phyloP scores from a whole-genome alignment of 441 rosid species.

The Hura crepitans region DNA sequence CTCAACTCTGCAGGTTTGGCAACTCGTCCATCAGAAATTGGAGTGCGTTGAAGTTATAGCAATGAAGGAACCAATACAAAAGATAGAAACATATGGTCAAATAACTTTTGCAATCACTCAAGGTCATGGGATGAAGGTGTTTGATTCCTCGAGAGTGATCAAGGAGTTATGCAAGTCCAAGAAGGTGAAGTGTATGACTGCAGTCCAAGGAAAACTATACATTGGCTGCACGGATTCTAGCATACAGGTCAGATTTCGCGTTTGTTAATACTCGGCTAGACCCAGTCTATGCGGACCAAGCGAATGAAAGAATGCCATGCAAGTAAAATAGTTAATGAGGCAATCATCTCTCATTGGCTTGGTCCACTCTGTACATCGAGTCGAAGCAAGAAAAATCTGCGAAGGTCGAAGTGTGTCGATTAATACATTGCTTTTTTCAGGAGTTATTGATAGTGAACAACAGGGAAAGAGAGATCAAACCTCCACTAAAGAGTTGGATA shows the following conservation, averaged over 20 bases:
- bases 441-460: slow-evolving; percentile 50
- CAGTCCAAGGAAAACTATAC: slow-evolving; percentile 63
- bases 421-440: slow-evolving; percentile 36
- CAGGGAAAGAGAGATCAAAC: slow-evolving; percentile 65
- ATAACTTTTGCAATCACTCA: slow-evolving; percentile 49
- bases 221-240: slow-evolving; percentile 80
- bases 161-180: slow-evolving; percentile 55
- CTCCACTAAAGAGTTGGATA: slow-evolving; percentile 66
- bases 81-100: slow-evolving; percentile 52
- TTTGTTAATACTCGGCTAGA: too few relatives aligned
- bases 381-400: not conserved
- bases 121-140: slow-evolving; percentile 57
- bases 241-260: slow-evolving; percentile 53
- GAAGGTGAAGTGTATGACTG: slow-evolving; percentile 57
- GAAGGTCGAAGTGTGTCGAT: not conserved
- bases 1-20: slow-evolving; percentile 60
- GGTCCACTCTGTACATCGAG: too few relatives aligned
- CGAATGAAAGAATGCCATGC: too few relatives aligned
- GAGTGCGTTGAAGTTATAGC: slow-evolving; percentile 67
- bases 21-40: slow-evolving; percentile 53
- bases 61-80: slow-evolving; percentile 55
- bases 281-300: too few relatives aligned
- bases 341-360: too few relatives aligned
- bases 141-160: slow-evolving; percentile 58
- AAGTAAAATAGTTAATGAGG: too few relatives aligned